A percentile compares a stretch with the other conserved stretches of the same genome.
Evolutionary conservation across 2,329 filamentous ascomycete species (phyloP).

Genomic region (Bipolaris oryzae): DNA sequence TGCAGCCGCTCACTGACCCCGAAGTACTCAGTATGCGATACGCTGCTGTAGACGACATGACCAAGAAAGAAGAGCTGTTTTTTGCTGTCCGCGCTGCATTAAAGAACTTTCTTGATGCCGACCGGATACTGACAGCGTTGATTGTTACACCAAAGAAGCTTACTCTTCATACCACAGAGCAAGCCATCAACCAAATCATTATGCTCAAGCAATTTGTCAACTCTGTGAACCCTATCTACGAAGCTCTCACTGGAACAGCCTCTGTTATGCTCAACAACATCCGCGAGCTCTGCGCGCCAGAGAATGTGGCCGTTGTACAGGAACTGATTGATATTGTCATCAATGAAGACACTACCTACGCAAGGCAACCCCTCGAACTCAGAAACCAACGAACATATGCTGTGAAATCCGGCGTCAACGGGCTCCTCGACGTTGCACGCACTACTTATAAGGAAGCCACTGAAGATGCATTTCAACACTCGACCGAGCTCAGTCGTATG

Average conservation of each 20-base stretch:
- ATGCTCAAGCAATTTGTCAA: constrained; percentile 83
- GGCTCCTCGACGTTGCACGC: constrained; percentile 84
- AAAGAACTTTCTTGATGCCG: constrained; percentile 76
- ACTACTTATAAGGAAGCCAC: constrained; percentile 90
- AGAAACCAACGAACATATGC: constrained; percentile 91
- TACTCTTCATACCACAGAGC: constrained; percentile 73
- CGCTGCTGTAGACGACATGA: constrained; percentile 82
- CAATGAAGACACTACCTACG: constrained; percentile 80
- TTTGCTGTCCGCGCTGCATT: constrained; percentile 74
- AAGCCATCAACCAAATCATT: constrained; percentile 83
- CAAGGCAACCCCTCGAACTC: constrained; percentile 79
- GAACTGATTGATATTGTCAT: constrained; percentile 71
- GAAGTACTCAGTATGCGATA: constrained; percentile 74
- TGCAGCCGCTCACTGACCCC: constrained; percentile 82
- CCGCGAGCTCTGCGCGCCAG: constrained; percentile 70
- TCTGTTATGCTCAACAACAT: constrained; percentile 71
- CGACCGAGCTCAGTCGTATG: constrained; percentile 70
- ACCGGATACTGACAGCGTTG: constrained; percentile 78
- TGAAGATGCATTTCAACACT: constrained; percentile 74
- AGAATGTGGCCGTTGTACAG: constrained; percentile 65
- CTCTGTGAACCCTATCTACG: constrained; percentile 69
- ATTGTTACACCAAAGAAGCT: constrained; percentile 74
- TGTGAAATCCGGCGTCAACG: constrained; percentile 83
- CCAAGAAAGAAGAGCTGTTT: constrained; percentile 84
- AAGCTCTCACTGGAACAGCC: constrained; percentile 68